Percentiles rank a stretch among this genome's conserved stretches.
These are phyloP conservation scores for Hymenotorrendiella dingleyae DNA, from an alignment of 2,329 filamentous ascomycete genomes.

Conservation along the genomic window DNA sequence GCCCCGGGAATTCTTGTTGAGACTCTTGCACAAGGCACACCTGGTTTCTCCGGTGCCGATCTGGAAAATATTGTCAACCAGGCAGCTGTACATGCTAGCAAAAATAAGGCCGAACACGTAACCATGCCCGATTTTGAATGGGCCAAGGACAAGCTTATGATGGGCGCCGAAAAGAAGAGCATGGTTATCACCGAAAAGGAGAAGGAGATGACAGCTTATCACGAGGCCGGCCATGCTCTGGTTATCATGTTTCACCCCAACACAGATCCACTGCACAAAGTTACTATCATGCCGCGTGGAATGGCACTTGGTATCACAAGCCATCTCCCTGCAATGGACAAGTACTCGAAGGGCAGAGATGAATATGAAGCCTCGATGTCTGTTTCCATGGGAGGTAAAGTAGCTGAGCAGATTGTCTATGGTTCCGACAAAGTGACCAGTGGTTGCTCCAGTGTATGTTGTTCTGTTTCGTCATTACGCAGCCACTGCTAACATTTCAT, in stretches of 20 bases:
- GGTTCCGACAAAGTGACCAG: slow-evolving; percentile 88
- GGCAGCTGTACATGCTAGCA: slow-evolving; percentile 89
- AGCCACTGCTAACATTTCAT: slow-evolving; percentile 17
- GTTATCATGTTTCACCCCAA: slow-evolving; percentile 76
- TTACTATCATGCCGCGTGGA: slow-evolving; percentile 91
- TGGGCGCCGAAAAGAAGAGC: slow-evolving; percentile 88
- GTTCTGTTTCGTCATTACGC: neutral
- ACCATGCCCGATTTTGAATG: slow-evolving; percentile 81
- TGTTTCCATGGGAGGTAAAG: slow-evolving; percentile 77
- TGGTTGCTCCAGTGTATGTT: slow-evolving; percentile 70
- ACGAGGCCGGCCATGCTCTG: slow-evolving; percentile 92
- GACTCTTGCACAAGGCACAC: slow-evolving; percentile 77
- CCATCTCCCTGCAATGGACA: slow-evolving; percentile 84
- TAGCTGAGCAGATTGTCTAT: slow-evolving; percentile 86
- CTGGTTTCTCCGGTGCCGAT: slow-evolving; percentile 91
- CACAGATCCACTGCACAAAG: slow-evolving; percentile 82
- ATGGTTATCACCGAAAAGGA: slow-evolving; percentile 90
- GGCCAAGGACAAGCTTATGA: slow-evolving; percentile 97
- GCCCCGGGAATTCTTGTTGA: slow-evolving; percentile 75
- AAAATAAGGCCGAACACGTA: slow-evolving; percentile 71
- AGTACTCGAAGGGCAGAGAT: slow-evolving; percentile 79
- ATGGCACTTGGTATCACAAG: slow-evolving; percentile 81
- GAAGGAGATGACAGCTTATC: slow-evolving; percentile 91
- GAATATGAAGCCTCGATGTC: slow-evolving; percentile 80
- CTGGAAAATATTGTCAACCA: slow-evolving; percentile 96